Base-by-base conservation (phyloP, 108 stramenopile genomes). In the Fistulifera solaris region DNA sequence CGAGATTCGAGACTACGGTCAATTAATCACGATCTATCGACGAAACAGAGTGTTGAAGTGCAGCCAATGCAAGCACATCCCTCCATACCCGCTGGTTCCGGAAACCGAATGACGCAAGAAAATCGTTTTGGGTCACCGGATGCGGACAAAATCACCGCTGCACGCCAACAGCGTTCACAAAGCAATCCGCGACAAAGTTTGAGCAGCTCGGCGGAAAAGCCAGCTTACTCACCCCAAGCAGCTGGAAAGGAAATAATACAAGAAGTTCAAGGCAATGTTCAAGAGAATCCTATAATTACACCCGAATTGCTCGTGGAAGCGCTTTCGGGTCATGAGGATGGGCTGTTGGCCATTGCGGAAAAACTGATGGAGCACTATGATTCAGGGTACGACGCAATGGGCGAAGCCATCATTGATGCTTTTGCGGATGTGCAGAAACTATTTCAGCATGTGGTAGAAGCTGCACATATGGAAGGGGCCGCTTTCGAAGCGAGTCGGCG, bases 381-480 rank as follows among this genome's bases (percentile, higher is more conserved):
- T 66, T 48, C 56, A 16, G 88, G 88, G 25, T 86, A 90, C 61
- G 88, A 85, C 74, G 88, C 71, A 65, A 90, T 90, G 84, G 84
- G 84, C 26, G 84, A 90, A 61, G 78, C 83, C 35, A 85, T 90
- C 44, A 84, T 90, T 59, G 88, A 85, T 58, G 81, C 81, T 42
- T 83, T 90, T 74, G 81, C 83, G 10, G 88, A 90, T 61, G 83
- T 85, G 7, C 88, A 90, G 54, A 80, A 81, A 54, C 56, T 90
- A 12, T 90, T 90, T 67, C 88, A 90, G 47, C 88, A 90, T 54
- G 88, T 86, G 40, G 88, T 90, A 2, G 88, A 90, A 47, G 88
- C 88, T 25, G 88, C 88, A 2, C 88, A 90, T 63, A 84, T 86
- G 82, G 88, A 90, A 74, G 88, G 88, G n/a, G 88, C 88, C 10